Evolutionary conservation across 345 rosid genomes (phyloP).

Genomic region (Erysimum cheiranthoides): DNA sequence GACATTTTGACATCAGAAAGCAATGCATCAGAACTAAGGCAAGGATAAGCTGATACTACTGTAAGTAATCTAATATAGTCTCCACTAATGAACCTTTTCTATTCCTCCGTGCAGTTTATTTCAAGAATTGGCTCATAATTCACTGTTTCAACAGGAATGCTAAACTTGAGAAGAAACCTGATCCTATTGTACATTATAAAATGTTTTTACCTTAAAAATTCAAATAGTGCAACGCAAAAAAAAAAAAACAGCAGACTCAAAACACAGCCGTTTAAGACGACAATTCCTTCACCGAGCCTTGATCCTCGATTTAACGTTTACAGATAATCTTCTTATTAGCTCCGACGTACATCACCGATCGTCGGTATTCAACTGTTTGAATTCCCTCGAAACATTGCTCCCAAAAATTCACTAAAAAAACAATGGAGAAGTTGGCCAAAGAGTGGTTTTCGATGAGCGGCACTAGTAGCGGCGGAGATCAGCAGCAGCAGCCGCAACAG

Average conservation of each 20-base stretch:
- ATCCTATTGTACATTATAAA: too few relatives aligned
- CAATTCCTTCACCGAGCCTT: background rate
- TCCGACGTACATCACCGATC: conserved; percentile 11
- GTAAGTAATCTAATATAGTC: conserved; percentile 51
- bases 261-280: background rate
- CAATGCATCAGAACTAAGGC: conserved; percentile 46
- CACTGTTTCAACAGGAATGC: conserved; percentile 52
- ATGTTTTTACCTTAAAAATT: too few relatives aligned
- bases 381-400: background rate
- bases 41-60: conserved; percentile 34
- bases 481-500: background rate
- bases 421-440: conserved; percentile 7
- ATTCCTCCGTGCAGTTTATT: background rate
- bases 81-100: conserved; percentile 28
- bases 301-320: background rate
- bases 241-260: background rate
- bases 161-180: conserved; percentile 52
- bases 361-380: background rate
- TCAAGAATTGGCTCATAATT: conserved; percentile 9
- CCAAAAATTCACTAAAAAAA: background rate
- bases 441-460: conserved; percentile 23
- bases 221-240: too few relatives aligned
- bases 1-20: conserved; percentile 39
- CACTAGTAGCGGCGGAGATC: conserved; percentile 17
- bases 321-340: background rate